Evolutionary conservation across 2,329 filamentous ascomycete species (phyloP).

Genomic region (Bisporella sp.): DNA sequence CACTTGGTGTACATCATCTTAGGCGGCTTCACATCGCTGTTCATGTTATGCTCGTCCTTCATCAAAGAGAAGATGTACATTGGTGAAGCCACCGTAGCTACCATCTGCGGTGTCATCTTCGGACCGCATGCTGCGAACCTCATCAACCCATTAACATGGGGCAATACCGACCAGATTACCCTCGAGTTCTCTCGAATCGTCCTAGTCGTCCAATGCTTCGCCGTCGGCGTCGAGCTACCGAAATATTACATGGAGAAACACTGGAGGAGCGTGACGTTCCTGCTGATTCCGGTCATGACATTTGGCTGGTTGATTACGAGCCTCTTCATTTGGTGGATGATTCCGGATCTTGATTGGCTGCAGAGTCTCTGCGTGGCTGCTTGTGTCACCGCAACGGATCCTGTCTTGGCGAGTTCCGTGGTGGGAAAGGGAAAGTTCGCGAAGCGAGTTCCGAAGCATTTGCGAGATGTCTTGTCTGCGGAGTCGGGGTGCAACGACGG

Average conservation of each 20-base stretch:
- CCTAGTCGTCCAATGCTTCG: constrained; percentile 87
- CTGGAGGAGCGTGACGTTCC: constrained; percentile 84
- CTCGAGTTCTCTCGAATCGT: constrained; percentile 87
- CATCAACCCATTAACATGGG: constrained; percentile 71
- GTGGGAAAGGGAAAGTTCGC: constrained; percentile 99
- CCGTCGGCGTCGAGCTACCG: constrained; percentile 83
- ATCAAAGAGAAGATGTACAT: constrained; percentile 99
- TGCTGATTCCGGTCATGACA: constrained; percentile 94
- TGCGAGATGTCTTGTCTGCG: constrained; percentile 88
- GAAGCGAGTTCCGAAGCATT: constrained; percentile 93
- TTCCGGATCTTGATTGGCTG: constrained; percentile 73
- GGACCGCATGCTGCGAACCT: constrained; percentile 77
- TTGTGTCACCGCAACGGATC: constrained; percentile 95
- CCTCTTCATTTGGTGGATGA: constrained; percentile 90
- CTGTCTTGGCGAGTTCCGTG: constrained; percentile 92
- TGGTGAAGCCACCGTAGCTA: constrained; percentile 93
- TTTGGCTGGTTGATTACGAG: constrained; percentile 92
- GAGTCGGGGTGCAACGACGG: constrained; percentile 99
- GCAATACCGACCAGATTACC: constrained; percentile 78
- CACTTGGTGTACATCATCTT: constrained; percentile 98
- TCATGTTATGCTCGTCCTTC: constrained; percentile 96
- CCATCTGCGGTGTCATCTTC: constrained; percentile 81
- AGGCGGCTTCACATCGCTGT: constrained; percentile 92
- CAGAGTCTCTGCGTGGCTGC: constrained; percentile 82
- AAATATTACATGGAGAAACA: constrained; percentile 97